Percentiles rank a stretch among this genome's conserved stretches.
phyloP scores from a whole-genome alignment of 75 land plant species.

The Pinus albicaulis region DNA sequence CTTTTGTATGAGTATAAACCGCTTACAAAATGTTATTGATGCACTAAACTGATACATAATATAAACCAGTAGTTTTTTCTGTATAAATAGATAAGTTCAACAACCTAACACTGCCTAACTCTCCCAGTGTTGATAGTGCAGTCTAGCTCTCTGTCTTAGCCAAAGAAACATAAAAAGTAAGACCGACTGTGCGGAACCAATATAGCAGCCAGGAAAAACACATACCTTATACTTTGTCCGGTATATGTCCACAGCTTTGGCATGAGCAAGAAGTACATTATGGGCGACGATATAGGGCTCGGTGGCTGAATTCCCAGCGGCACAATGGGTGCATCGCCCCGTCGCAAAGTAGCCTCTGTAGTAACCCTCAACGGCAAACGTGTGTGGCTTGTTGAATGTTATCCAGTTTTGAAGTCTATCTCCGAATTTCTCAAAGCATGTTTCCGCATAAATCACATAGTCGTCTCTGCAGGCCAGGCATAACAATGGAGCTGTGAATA shows the following conservation, averaged over 20 bases:
- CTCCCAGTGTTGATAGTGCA: no score
- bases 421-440: conserved; percentile 75
- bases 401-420: conserved; percentile 87
- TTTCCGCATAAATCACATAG: conserved; percentile 59
- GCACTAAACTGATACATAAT: no score
- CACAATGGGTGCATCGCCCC: conserved; percentile 61
- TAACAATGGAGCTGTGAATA: no score
- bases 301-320: conserved; percentile 58
- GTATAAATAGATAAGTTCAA: no score
- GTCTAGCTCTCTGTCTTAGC: no score
- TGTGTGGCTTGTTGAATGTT: conserved; percentile 86
- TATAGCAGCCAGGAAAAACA: not conserved
- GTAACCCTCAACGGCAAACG: conserved; percentile 66
- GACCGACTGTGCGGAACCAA: no score
- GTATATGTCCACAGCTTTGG: conserved; percentile 58
- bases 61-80: no score
- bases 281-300: conserved; percentile 90
- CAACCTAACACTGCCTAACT: no score
- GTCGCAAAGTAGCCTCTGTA: conserved; percentile 70
- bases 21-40: no score
- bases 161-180: no score
- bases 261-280: conserved; percentile 69
- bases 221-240: conserved; percentile 61
- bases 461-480: conserved; percentile 42
- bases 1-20: no score